Evolutionary conservation across 2,329 filamentous ascomycete genomes (phyloP), one percentile per base, ranked within the genome.

Genomic region (Alternaria dauci): DNA sequence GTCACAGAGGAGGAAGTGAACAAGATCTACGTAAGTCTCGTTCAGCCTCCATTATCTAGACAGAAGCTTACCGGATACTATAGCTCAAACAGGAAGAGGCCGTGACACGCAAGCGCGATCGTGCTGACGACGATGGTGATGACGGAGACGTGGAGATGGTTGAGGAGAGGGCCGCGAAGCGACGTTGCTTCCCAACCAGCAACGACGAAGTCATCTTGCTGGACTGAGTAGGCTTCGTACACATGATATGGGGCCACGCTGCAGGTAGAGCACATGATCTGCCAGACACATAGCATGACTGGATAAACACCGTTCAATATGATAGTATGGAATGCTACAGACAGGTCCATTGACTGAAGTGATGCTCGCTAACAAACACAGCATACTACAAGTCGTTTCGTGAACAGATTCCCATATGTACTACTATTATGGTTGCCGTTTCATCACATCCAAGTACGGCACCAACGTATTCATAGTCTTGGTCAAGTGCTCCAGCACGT

Each of bases 201-300:
- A 50, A 56, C 9, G 54, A 63, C 7, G 60, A 58, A 41, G 41
- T 65, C 5, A 61, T 65, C 38, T 46, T 53, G 32, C 43, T 65
- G 3, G 60, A 65, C 16, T 65, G 34, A 58, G 18, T 20, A 38
- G 20, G n/a, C 20, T 34, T 16, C 8, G 8, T 8, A 41, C 7
- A 3, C 8, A 25, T n/a, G 2, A 12, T 2, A 8, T 26, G 32
- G 20, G 3, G 9, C n/a, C n/a, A 8, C 2, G 8, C 20, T 16
- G 16, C 16, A 26, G 20, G 32, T 5, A 50, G 14, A 14, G 32
- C 8, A 20, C 30, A 50, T 38, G 46, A 8, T 5, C n/a, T 50
- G 32, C 32, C 14, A 32, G 12, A 25, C 12, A 26, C 32, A 11
- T 16, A 50, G 39, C 18, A 12, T 9, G 1, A 25, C 26, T 53